Evolutionary conservation across 768 basidiomycete genomes (phyloP).

Genomic region (Russula sp.): DNA sequence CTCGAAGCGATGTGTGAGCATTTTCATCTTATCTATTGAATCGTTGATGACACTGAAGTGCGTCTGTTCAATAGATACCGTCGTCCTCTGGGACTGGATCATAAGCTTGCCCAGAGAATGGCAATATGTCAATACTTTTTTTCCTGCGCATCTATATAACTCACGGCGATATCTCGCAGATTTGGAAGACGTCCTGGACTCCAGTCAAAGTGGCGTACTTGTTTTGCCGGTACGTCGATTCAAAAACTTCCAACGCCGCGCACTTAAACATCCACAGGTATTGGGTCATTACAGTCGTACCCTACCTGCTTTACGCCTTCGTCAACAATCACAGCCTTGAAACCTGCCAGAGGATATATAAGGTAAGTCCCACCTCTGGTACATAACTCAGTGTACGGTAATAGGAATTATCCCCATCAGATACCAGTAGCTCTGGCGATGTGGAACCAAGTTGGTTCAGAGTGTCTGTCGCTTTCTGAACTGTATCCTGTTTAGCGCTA

Average conservation of each 20-base stretch:
- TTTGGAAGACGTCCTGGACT: constrained; percentile 83
- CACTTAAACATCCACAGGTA: constrained; percentile 46
- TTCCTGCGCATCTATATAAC: constrained; percentile 19
- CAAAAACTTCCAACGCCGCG: constrained; percentile 1
- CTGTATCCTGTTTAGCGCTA: background rate
- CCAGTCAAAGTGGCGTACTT: constrained; percentile 81
- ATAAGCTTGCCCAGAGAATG: constrained; percentile 75
- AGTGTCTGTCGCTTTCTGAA: constrained; percentile 47
- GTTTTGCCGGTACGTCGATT: constrained; percentile 65
- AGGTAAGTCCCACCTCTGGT: constrained; percentile 39
- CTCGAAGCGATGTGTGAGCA: constrained; percentile 55
- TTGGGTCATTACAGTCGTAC: constrained; percentile 79
- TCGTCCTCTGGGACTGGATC: constrained; percentile 84
- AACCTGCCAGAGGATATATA: constrained; percentile 68
- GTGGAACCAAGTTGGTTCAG: constrained; percentile 86
- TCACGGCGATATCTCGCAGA: constrained; percentile 41
- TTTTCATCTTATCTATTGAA: constrained; percentile 17
- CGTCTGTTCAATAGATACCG: constrained; percentile 52
- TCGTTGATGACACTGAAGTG: background rate
- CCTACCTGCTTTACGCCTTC: constrained; percentile 75
- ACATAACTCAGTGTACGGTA: background rate
- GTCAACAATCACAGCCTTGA: constrained; percentile 62
- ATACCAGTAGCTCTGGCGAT: constrained; percentile 78
- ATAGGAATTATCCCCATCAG: constrained; percentile 37
- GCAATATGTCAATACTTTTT: constrained; percentile 54